Conservation (phyloP, 805 yeast genomes). For the Yamadazyma ubonensis region DNA sequence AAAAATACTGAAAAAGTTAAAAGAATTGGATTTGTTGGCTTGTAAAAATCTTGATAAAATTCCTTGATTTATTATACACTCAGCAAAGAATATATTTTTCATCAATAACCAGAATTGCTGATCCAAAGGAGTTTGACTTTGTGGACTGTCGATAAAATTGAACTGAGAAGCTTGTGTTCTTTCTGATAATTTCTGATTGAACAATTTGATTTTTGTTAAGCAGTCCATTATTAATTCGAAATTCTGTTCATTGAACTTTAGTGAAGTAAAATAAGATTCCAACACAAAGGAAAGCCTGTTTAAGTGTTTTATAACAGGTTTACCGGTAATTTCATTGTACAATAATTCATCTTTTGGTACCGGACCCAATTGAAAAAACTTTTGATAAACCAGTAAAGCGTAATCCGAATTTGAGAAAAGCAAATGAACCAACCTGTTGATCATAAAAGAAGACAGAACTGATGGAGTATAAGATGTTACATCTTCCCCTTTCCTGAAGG, state of each 20-base stretch:
- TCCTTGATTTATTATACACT: constrained; percentile 52
- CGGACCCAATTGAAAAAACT: constrained; percentile 14
- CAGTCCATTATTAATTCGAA: constrained; percentile 20
- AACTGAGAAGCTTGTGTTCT: constrained; percentile 15
- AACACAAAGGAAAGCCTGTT: constrained; percentile 48
- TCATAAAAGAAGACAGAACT: constrained; percentile 20
- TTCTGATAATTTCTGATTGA: constrained; percentile 25
- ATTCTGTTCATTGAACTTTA: constrained; percentile 15
- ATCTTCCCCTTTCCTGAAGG: constrained; percentile 7
- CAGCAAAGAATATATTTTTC: constrained; percentile 46
- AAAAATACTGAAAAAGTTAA: constrained; percentile 10
- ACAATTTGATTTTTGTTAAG: constrained; percentile 24
- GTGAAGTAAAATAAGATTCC: constrained; percentile 31
- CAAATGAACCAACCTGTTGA: constrained; percentile 20
- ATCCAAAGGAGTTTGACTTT: constrained; percentile 7
- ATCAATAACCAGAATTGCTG: constrained; percentile 37
- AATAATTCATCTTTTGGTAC: not conserved
- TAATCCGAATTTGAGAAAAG: constrained; percentile 17
- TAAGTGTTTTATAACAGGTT: constrained; percentile 49
- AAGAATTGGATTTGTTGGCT: constrained; percentile 7
- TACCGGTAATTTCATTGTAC: constrained; percentile 6
- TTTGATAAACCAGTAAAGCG: constrained; percentile 17
- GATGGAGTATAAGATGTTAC: constrained; percentile 15
- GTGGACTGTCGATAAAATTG: not conserved
- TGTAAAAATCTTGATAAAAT: constrained; percentile 37